Evolutionary conservation across 352 stramenopile genomes (phyloP), one percentile per base, ranked within the genome.

Genomic region (Paralagenidium karlingii): DNA sequence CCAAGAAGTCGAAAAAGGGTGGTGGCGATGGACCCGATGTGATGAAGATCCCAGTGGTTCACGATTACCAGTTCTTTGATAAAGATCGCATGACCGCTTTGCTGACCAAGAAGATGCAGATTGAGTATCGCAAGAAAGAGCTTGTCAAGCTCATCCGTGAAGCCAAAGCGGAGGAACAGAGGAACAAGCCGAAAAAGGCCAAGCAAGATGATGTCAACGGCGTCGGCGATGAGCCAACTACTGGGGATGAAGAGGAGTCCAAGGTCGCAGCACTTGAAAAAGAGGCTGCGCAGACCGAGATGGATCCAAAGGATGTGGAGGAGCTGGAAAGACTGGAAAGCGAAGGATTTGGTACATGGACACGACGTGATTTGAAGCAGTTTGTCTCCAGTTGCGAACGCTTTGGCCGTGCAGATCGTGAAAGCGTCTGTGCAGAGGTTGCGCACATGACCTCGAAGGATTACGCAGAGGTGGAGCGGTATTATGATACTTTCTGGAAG

Each of bases 51-150:
- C 76, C 86, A 0, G 64, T 82, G 21, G 82, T 97, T 30, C 86
- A 97, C 48, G 93, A 98, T 52, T 97, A 95, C 48, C 93, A 97
- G 53, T 87, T 98, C 42, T 98, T 96, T 52, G 57, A 98, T 53
- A 69, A 93, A 15, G 80, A 93, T 8, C 65, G 71, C 12, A 68
- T 97, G 43, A 66, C 95, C 18, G 63, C 60, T 33, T 55, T 98
- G 21, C 58, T 91, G 5, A 86, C 76, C 4, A 81, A 76, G 43
- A 94, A 90, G 47, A 82, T 68, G 2, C 68, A 88, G 37, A 55
- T 96, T 31, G 89, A 97, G 49, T 94, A 94, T 39, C 70, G 86
- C 27, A 67, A 76, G 5, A 87, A 95, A 41, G 73, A 94, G 25
- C 59, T 95, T 1, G 51, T 49, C n/a, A 63, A 71, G 11, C 56